These are phyloP conservation scores for Cryptococcus depauperatus DNA, from an alignment of 1,284 basidiomycete genomes.

Conservation along the genomic window DNA sequence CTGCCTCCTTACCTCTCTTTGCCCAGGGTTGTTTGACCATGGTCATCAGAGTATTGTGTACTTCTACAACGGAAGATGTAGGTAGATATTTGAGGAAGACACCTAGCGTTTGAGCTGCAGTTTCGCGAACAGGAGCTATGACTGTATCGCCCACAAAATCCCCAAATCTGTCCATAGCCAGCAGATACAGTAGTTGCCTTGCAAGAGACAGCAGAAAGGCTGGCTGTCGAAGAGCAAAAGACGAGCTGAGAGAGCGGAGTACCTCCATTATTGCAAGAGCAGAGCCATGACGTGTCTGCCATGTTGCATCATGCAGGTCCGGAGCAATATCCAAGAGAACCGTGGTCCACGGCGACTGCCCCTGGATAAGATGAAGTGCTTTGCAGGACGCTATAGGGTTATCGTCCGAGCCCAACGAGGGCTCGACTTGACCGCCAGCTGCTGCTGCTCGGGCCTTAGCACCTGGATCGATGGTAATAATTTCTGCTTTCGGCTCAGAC, in stretches of 20 bases:
- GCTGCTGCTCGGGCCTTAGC: slow-evolving; percentile 36
- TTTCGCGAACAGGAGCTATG: slow-evolving; percentile 93
- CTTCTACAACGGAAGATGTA: slow-evolving; percentile 61
- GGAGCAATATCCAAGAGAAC: slow-evolving; percentile 74
- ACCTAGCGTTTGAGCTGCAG: slow-evolving; percentile 88
- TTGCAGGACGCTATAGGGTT: slow-evolving; percentile 18
- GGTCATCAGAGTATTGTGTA: slow-evolving; percentile 74
- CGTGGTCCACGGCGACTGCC: slow-evolving; percentile 82
- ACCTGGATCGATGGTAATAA: slow-evolving; percentile 41
- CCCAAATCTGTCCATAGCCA: slow-evolving; percentile 93
- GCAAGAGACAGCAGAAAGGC: slow-evolving; percentile 54
- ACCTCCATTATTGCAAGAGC: slow-evolving; percentile 86
- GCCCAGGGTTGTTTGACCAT: slow-evolving; percentile 85
- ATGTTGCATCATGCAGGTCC: slow-evolving; percentile 73
- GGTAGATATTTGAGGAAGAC: slow-evolving; percentile 83
- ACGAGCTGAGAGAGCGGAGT: slow-evolving; percentile 57
- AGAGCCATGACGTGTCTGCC: slow-evolving; percentile 93
- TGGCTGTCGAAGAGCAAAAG: slow-evolving; percentile 12
- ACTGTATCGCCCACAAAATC: slow-evolving; percentile 97
- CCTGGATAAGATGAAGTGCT: slow-evolving; percentile 45
- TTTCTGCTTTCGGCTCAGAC: slow-evolving; percentile 14
- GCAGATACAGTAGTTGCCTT: slow-evolving; percentile 77
- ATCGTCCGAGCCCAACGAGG: slow-evolving; percentile 26
- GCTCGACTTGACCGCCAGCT: slow-evolving; percentile 33
- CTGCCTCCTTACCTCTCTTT: slow-evolving; percentile 44